Percentiles rank a stretch among this genome's conserved stretches.
Evolutionary conservation across 495 filamentous ascomycete genomes (phyloP).

Genomic region (Penicillium odoratum): DNA sequence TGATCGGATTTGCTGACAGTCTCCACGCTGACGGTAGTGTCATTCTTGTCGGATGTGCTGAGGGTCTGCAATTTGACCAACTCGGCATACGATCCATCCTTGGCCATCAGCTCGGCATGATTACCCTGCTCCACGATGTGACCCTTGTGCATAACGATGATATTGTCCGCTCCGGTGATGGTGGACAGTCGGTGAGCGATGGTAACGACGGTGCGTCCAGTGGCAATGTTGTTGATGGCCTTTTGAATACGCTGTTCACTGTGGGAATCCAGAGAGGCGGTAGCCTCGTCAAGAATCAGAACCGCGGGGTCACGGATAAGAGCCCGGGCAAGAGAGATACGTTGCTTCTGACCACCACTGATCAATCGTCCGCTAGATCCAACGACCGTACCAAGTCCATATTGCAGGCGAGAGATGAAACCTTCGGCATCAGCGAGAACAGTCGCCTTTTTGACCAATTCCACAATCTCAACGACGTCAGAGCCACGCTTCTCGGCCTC

Average conservation of each 20-base stretch:
- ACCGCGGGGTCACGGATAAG: slow-evolving; percentile 79
- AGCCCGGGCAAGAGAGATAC: slow-evolving; percentile 66
- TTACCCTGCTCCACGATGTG: slow-evolving; percentile 56
- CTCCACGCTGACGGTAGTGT: slow-evolving; percentile 19
- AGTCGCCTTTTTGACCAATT: slow-evolving; percentile 39
- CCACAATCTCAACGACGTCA: slow-evolving; percentile 39
- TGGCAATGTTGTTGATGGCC: slow-evolving; percentile 48
- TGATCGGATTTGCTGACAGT: slow-evolving; percentile 29
- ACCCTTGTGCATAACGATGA: slow-evolving; percentile 59
- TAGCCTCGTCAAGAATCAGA: slow-evolving; percentile 82
- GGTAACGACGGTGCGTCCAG: slow-evolving; percentile 47
- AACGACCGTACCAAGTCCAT: slow-evolving; percentile 52
- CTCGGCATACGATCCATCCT: slow-evolving; percentile 46
- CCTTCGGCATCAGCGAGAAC: slow-evolving; percentile 41
- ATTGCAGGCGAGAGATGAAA: slow-evolving; percentile 48
- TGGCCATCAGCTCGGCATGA: slow-evolving; percentile 42
- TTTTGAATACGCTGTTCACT: slow-evolving; percentile 54
- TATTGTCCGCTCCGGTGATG: slow-evolving; percentile 63
- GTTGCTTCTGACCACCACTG: slow-evolving; percentile 64
- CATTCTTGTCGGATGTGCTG: slow-evolving; percentile 23
- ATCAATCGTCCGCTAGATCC: slow-evolving; percentile 59
- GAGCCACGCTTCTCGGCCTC: slow-evolving; percentile 33
- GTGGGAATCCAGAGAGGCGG: slow-evolving; percentile 55
- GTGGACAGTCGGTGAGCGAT: slow-evolving; percentile 52
- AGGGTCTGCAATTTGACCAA: slow-evolving; percentile 45